Evolutionary conservation across 768 basidiomycete genomes (phyloP).

Genomic region (Pulveroboletus sp.): DNA sequence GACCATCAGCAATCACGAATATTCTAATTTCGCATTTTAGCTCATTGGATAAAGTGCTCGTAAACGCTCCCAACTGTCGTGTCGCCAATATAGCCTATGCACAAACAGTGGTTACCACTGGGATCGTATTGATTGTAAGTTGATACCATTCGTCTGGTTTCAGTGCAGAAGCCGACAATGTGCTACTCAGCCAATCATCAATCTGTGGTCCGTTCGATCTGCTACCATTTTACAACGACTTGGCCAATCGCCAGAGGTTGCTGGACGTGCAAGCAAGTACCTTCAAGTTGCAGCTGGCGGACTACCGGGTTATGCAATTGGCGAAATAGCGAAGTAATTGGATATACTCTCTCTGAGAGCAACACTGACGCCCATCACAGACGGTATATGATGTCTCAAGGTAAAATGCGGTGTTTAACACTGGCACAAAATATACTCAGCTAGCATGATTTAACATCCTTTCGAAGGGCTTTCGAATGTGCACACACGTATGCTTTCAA

Average conservation of each 20-base stretch:
- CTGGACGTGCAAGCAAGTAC: conserved; percentile 37
- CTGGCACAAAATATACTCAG: no score
- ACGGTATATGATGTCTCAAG: conserved; percentile 22
- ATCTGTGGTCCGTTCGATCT: conserved; percentile 20
- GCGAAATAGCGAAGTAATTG: conserved; percentile 37
- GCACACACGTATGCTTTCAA: conserved; percentile 21
- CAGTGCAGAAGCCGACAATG: neutral
- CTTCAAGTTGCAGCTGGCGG: conserved; percentile 38
- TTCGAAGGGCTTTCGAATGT: conserved; percentile 21
- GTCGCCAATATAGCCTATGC: conserved; percentile 17
- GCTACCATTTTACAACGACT: conserved; percentile 38
- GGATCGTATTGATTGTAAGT: conserved; percentile 22
- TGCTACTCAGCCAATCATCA: conserved; percentile 18
- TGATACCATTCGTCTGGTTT: neutral
- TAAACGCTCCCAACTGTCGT: conserved; percentile 8
- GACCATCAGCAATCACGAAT: no score
- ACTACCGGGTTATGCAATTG: conserved; percentile 44
- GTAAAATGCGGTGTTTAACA: conserved; percentile 1
- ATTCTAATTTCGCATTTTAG: conserved; percentile 17
- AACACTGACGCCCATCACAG: conserved; percentile 10
- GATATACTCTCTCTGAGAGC: neutral
- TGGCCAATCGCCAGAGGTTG: conserved; percentile 38
- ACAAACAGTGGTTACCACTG: conserved; percentile 21
- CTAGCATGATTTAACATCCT: neutral
- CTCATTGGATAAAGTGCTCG: conserved; percentile 20